Base-by-base conservation (phyloP, 129 eudicot genomes). In the Artemisia argyi region DNA sequence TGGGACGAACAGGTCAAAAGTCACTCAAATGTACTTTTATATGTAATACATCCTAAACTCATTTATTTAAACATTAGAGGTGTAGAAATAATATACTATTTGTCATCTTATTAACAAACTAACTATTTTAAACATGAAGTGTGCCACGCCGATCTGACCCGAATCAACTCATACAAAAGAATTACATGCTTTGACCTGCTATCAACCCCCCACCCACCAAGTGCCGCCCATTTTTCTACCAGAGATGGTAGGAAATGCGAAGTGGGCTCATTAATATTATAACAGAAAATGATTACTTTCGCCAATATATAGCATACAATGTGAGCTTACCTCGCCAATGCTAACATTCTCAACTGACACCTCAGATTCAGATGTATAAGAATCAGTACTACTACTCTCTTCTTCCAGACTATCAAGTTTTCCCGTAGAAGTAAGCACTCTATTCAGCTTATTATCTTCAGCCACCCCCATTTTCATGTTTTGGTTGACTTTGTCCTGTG, bases 381-480 rank as follows among this genome's bases (percentile, higher is more conserved):
- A 79, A 78, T 91, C 84, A 60, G 66, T 80, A 70, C 76, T 80
- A 65, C 75, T 79, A 46, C 73, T 87, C 68, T 83, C 89, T 79
- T 81, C 94, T 68, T 84, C 96, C 78, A 88, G 83, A 46, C 76
- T 61, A 51, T 72, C 89, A 50, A 88, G 71, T 76, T 77, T 85
- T 42, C 44, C 55, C 1, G 77, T 42, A 56, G 73, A 52, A 6
- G 52, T 71, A 62, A 30, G 73, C 68, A 52, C 44, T 73, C 67
- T 65, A 57, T 76, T 82, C 26, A 44, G 79, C 76, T 82, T 79
- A 55, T 64, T 69, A 46, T 68, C 83, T 69, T 77, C 85, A 66
- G 57, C 71, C 60, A 67, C 76, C 55, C 61, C 56, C 4, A 69
- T 74, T 80, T 81, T 82, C 80, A 72, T 73, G 70, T 77, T 73